These are phyloP conservation scores for Entrophospora sp. DNA, from an alignment of 192 early-diverging fungal species.

Conservation along the genomic window DNA sequence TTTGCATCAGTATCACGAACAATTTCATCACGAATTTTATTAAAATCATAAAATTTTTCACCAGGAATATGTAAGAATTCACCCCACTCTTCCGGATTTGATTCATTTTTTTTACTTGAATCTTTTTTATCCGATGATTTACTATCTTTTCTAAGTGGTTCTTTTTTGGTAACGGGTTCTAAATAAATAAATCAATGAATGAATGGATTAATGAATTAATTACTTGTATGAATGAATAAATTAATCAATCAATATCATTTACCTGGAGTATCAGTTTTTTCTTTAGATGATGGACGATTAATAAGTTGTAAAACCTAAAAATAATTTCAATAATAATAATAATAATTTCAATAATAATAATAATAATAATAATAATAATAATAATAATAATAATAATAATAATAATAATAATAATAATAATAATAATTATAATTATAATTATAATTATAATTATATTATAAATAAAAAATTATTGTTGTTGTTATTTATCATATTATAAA, in stretches of 20 bases:
- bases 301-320: conserved; percentile 86
- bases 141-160: conserved; percentile 17
- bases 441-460: too few relatives aligned
- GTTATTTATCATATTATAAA: too few relatives aligned
- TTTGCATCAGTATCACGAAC: conserved; percentile 84
- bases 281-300: conserved; percentile 63
- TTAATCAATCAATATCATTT: conserved; percentile 23
- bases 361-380: too few relatives aligned
- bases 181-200: too few relatives aligned
- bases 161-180: too few relatives aligned
- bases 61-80: conserved; percentile 98
- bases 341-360: not conserved
- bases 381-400: too few relatives aligned
- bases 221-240: not conserved
- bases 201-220: not conserved
- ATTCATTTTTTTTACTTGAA: conserved; percentile 41
- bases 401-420: too few relatives aligned
- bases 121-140: not conserved
- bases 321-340: not conserved
- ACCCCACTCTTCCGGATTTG: conserved; percentile 86
- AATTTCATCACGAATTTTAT: conserved; percentile 90
- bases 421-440: too few relatives aligned
- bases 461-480: too few relatives aligned
- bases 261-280: conserved; percentile 28
- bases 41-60: conserved; percentile 91